Percentiles rank a stretch among this genome's conserved stretches.
These are phyloP conservation scores for button mushroom (Agaricus bisporus) DNA, from an alignment of 768 basidiomycete genomes.

Conservation along the genomic window DNA sequence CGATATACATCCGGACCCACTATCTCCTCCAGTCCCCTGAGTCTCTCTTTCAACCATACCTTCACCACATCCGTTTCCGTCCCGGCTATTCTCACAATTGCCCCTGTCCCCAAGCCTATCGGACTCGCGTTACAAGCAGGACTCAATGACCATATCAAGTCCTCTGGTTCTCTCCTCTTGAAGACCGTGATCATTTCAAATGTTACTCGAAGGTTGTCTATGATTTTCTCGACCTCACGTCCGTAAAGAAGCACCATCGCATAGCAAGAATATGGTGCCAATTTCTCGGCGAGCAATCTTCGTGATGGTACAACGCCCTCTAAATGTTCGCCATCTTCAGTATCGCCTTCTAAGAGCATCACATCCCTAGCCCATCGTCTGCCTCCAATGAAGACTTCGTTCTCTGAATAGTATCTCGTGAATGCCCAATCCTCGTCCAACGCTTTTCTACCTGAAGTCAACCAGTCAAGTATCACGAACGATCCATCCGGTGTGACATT, in stretches of 20 bases:
- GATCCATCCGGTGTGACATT: conserved; percentile 54
- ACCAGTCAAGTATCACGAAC: conserved; percentile 80
- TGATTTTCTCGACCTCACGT: conserved; percentile 43
- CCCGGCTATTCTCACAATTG: conserved; percentile 70
- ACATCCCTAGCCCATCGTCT: conserved; percentile 70
- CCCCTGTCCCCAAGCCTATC: conserved; percentile 29
- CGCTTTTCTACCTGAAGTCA: conserved; percentile 81
- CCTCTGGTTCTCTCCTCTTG: conserved; percentile 48
- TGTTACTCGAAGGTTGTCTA: conserved; percentile 39
- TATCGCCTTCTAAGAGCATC: conserved; percentile 59
- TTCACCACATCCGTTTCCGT: conserved; percentile 71
- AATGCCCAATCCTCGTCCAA: conserved; percentile 90
- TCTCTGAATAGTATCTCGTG: conserved; percentile 75
- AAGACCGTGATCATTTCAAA: conserved; percentile 61
- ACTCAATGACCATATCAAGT: conserved; percentile 81
- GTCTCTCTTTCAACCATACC: conserved; percentile 55
- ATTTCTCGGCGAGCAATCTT: conserved; percentile 49
- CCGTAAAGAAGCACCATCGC: conserved; percentile 82
- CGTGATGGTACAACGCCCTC: conserved; percentile 21
- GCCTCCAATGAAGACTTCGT: conserved; percentile 71
- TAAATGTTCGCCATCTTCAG: conserved; percentile 8
- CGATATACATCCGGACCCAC: conserved; percentile 62
- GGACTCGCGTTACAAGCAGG: conserved; percentile 26
- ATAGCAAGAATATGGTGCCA: conserved; percentile 86
- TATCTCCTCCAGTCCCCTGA: conserved; percentile 44